Base-by-base conservation (phyloP, 768 basidiomycete genomes). In the Phanerochaete sordida region DNA sequence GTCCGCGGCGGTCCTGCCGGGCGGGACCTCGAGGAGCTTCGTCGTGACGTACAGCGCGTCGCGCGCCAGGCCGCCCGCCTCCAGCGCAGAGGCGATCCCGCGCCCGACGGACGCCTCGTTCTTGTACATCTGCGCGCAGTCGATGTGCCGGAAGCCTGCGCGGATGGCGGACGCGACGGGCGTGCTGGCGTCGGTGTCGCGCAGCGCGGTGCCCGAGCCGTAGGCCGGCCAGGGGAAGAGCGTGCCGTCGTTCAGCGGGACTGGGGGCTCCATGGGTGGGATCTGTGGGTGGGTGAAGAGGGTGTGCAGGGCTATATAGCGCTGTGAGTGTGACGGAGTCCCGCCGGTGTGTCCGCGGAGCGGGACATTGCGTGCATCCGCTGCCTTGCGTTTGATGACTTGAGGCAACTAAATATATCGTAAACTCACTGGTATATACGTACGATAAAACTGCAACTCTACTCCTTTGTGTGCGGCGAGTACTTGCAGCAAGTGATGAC, bases 11-110 rank as follows among this genome's bases (percentile, higher is more conserved):
- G 69, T 74, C 59, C 69, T 54, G 16, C 75, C 74, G 21, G 66
- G 66, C 1, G 69, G 64, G 11, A 75, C 59, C 31, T 53, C 66
- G 19, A 27, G 51, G 13, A 79, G 70, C 70, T 80, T 79, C 24
- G 78, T 79, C 26, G 77, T 77, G 58, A 84, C 69, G 69, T 71
- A 84, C 5, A 84, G 69, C 52, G 68, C 67, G 1, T 64, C 66
- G 57, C 78, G 75, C 5, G 74, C 62, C 24, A 71, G 67, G 15
- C 74, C 73, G 9, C 74, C 70, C 1, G 64, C 59, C 4, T 6
- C 39, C 39, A 43, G 4, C 4, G 11, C 39, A 4, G 8, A 11
- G 2, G 50, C 65, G 48, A 77, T 71, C 12, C 66, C 76, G 1
- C 63, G 70, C 19, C 76, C 77, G 43, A 77, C 69, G 1, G 70